These are phyloP conservation scores for Rubus idaeus DNA, from an alignment of 306 rosid species.

Conservation along the genomic window DNA sequence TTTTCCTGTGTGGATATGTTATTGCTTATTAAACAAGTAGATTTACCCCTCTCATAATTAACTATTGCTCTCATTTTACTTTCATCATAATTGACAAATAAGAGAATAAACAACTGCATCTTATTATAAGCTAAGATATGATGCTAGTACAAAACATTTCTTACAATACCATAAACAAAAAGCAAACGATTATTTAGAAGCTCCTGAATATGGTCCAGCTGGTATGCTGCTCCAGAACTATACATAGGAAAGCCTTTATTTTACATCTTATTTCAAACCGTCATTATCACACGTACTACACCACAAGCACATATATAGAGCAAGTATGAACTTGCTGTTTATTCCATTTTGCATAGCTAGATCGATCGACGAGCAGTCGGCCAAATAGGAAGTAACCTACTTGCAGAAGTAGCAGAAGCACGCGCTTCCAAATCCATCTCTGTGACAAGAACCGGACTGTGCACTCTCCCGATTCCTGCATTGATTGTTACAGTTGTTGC, in stretches of 20 bases:
- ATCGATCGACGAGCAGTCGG: background rate
- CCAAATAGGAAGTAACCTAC: background rate
- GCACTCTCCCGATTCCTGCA: constrained; percentile 1
- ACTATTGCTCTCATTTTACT: too few species aligned
- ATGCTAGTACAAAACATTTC: background rate
- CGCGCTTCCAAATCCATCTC: background rate
- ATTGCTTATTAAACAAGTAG: too few species aligned
- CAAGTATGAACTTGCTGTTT: background rate
- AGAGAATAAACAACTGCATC: too few species aligned
- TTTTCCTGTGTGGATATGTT: too few species aligned
- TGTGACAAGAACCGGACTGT: constrained; percentile 15
- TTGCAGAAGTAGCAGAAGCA: constrained; percentile 17
- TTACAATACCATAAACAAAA: background rate
- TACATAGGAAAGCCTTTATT: background rate
- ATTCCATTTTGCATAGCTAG: background rate
- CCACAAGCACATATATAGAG: background rate
- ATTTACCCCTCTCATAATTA: too few species aligned
- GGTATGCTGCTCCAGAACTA: too few species aligned
- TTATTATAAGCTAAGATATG: too few species aligned
- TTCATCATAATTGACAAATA: too few species aligned
- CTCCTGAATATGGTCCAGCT: too few species aligned
- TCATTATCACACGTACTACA: background rate
- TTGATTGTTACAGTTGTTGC: background rate
- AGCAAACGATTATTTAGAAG: background rate
- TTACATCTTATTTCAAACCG: background rate